These are phyloP conservation scores for Nothophytophthora sp. DNA, from an alignment of 352 stramenopile genomes.

Conservation along the genomic window DNA sequence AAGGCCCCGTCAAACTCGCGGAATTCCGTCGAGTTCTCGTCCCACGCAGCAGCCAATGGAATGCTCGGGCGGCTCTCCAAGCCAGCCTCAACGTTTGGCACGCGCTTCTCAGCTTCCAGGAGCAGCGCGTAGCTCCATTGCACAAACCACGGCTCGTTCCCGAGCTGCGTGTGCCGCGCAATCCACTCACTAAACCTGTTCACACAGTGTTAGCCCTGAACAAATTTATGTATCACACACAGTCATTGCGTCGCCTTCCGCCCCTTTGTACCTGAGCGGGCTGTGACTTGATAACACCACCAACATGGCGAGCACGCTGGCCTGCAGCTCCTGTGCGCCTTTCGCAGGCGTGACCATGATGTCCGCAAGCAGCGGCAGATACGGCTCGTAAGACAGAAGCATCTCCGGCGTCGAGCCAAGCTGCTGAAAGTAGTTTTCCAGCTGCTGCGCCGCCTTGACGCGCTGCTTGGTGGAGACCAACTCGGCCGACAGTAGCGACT, in stretches of 20 bases:
- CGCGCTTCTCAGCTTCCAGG: slow-evolving; percentile 31
- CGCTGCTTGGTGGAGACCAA: slow-evolving; percentile 38
- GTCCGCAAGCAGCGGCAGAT: slow-evolving; percentile 39
- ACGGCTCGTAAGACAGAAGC: slow-evolving; percentile 52
- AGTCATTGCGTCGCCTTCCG: no score
- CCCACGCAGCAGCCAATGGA: slow-evolving; percentile 12
- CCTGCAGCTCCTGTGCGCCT: slow-evolving; percentile 35
- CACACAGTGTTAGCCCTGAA: background rate
- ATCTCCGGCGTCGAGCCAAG: slow-evolving; percentile 28
- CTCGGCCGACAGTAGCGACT: slow-evolving; percentile 46
- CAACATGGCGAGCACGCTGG: slow-evolving; percentile 38
- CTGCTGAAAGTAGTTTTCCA: slow-evolving; percentile 34
- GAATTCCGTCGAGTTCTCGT: slow-evolving; percentile 41
- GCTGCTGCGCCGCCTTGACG: slow-evolving; percentile 41
- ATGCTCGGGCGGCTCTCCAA: background rate
- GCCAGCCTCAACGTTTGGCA: slow-evolving; percentile 20
- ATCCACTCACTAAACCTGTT: slow-evolving; percentile 54
- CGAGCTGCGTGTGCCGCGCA: slow-evolving; percentile 30
- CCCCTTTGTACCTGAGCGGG: slow-evolving; percentile 29
- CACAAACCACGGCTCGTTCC: slow-evolving; percentile 49
- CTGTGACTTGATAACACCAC: slow-evolving; percentile 42
- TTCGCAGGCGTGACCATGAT: slow-evolving; percentile 32
- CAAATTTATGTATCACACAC: background rate
- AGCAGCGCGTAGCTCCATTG: slow-evolving; percentile 52
- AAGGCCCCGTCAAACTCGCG: slow-evolving; percentile 49